Base-by-base conservation (phyloP, 192 early-diverging fungal genomes). In the Paraglomus occultum region DNA sequence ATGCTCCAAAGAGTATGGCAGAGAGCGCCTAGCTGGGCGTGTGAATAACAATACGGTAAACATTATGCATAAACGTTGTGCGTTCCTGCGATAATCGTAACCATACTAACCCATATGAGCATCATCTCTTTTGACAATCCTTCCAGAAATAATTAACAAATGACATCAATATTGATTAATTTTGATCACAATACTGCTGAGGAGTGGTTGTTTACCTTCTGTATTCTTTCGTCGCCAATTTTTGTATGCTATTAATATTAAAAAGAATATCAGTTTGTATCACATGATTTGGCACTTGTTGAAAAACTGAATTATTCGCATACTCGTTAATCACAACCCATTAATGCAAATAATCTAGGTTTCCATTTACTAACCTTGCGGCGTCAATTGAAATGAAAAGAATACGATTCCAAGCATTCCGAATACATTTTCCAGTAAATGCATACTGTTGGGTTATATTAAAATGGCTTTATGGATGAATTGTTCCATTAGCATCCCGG, bases 371-470 rank as follows among this genome's bases (percentile, higher is more conserved):
- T 14, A 73, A 77, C 77, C 71, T 79, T 79, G 78, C 2, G 78
- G 78, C 8, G 52, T 43, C 31, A 79, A 51, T 60, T 79, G 78
- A 49, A 79, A 77, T 10, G 76, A 74, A 75, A 75, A 79, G 31
- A 79, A 70, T 6, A 77, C 39, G 38, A 71, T 69, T 1, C 78
- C 78, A n/a, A 79, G 45, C 4, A 53, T 50, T n/a, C 69, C 70
- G 58, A 74, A 74, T 20, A 59, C 40, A 49, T 59, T 49, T 31
- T 71, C 69, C 3, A 31, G 31, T 31, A 31, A 2, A 31, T 3
- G 31, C 31, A 31, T 31, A 31, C 31, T 31, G 31, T n/a, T 31
- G 31, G 31, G 31, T 31, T 31, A 31, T 31, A 31, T 31, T 31
- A 31, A 31, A 31, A 31, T 2, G 31, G 31, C 1, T 31, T 31